Percentiles rank a stretch among this genome's conserved stretches.
phyloP scores from a whole-genome alignment of 2,329 filamentous ascomycete genomes.

The Aureobasidium sp. region DNA sequence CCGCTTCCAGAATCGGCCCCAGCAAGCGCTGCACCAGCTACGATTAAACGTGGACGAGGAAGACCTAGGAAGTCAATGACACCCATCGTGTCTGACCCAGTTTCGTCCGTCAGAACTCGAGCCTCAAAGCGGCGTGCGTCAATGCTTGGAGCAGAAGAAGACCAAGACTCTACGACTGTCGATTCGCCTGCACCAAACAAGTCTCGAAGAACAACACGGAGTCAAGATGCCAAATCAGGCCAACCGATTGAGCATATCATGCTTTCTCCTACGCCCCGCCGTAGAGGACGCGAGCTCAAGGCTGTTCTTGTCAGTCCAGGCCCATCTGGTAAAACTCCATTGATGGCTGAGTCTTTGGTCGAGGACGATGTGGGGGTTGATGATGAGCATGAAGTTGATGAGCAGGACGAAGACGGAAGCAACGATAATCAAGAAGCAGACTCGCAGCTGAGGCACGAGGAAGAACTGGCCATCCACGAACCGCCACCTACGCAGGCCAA shows the following conservation, averaged over 20 bases:
- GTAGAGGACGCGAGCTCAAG: neutral
- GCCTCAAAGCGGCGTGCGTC: constrained; percentile 27
- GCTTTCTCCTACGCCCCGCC: neutral
- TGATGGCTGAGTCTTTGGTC: neutral
- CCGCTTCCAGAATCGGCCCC: constrained; percentile 2
- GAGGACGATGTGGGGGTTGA: neutral
- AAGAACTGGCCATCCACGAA: constrained; percentile 16
- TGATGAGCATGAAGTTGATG: neutral
- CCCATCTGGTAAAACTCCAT: neutral
- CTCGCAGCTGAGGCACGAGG: constrained; percentile 12
- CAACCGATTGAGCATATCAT: neutral
- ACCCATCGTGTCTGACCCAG: constrained; percentile 14
- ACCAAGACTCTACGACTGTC: constrained; percentile 16
- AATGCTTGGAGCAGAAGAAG: constrained; percentile 16
- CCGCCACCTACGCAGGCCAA: constrained; percentile 35
- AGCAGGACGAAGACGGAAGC: neutral
- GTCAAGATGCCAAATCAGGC: constrained; percentile 17
- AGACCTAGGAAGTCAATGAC: constrained; percentile 23
- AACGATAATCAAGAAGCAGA: constrained; percentile 5
- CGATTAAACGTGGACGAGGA: constrained; percentile 24
- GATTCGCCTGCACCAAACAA: constrained; percentile 23
- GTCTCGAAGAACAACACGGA: constrained; percentile 22
- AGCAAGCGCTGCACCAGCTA: neutral
- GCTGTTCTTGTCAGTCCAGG: neutral
- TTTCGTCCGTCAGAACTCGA: constrained; percentile 8